Evolutionary conservation across 2,329 filamentous ascomycete genomes (phyloP).

Genomic region (Fusarium napiforme): DNA sequence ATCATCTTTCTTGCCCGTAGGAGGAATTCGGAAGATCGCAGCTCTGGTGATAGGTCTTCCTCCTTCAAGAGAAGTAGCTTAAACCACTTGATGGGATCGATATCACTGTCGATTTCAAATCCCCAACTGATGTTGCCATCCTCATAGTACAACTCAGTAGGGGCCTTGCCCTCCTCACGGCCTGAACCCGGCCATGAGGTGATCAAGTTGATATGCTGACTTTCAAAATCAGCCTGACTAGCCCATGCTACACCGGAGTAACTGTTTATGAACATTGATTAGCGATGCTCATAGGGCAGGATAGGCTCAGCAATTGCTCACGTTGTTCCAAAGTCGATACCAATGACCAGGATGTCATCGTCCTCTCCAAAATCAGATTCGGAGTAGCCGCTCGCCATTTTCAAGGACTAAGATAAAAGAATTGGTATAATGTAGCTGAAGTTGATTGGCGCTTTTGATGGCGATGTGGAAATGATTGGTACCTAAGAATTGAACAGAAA

Average conservation of each 20-base stretch:
- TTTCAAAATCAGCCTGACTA: background rate
- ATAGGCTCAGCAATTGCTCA: background rate
- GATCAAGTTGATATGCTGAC: background rate
- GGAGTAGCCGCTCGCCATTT: background rate
- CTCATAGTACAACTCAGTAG: background rate
- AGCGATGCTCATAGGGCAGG: background rate
- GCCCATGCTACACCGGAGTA: conserved; percentile 1
- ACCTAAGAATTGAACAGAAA: background rate
- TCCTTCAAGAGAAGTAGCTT: background rate
- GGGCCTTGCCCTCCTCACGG: background rate
- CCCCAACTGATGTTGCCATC: background rate
- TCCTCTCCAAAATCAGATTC: background rate
- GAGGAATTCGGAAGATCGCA: background rate
- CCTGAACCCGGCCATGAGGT: background rate
- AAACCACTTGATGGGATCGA: background rate
- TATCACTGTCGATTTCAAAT: background rate
- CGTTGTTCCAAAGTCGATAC: conserved; percentile 1
- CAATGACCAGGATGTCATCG: background rate
- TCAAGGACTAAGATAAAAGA: background rate
- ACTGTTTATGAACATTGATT: background rate
- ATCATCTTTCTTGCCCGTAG: background rate
- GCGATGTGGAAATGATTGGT: background rate
- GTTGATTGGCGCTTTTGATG: background rate
- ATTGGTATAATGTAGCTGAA: background rate
- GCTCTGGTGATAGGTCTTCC: background rate